Percentiles rank a stretch among this genome's conserved stretches.
These are phyloP conservation scores for Pyrenochaeta sp. DNA, from an alignment of 2,329 filamentous ascomycete species.

Conservation along the genomic window DNA sequence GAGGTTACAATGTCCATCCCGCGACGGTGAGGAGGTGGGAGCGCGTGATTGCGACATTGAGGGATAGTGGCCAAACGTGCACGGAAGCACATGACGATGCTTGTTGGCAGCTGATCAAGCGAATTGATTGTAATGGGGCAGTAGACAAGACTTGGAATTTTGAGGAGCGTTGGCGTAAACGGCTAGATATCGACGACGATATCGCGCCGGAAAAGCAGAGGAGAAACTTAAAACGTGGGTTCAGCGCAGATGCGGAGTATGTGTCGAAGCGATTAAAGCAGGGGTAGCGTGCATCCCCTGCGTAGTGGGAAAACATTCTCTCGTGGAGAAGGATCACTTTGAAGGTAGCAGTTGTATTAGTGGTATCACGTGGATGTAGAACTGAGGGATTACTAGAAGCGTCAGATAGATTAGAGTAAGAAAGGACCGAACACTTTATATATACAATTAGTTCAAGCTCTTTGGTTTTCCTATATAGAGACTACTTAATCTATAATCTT, in stretches of 20 bases:
- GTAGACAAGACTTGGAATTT: neutral
- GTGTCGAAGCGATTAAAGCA: neutral
- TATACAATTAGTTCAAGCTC: too few species aligned
- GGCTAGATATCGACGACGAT: neutral
- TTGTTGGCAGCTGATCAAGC: neutral
- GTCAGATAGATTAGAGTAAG: too few species aligned
- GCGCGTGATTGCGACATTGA: neutral
- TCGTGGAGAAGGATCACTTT: too few species aligned
- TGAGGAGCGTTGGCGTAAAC: constrained; percentile 3
- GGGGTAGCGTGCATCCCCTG: neutral
- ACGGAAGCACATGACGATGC: neutral
- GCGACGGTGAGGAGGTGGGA: constrained; percentile 7
- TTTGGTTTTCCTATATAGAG: too few species aligned
- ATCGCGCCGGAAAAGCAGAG: neutral
- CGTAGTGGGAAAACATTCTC: too few species aligned
- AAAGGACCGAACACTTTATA: too few species aligned
- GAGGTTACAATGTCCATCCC: neutral
- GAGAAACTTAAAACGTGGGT: neutral
- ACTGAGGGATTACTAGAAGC: too few species aligned
- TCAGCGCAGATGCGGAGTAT: neutral
- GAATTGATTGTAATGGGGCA: neutral
- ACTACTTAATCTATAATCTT: too few species aligned
- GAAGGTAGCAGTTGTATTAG: too few species aligned
- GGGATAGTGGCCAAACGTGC: neutral
- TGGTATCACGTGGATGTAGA: too few species aligned